Conservation (phyloP, 768 basidiomycete species). For the Roridomyces roridus region DNA sequence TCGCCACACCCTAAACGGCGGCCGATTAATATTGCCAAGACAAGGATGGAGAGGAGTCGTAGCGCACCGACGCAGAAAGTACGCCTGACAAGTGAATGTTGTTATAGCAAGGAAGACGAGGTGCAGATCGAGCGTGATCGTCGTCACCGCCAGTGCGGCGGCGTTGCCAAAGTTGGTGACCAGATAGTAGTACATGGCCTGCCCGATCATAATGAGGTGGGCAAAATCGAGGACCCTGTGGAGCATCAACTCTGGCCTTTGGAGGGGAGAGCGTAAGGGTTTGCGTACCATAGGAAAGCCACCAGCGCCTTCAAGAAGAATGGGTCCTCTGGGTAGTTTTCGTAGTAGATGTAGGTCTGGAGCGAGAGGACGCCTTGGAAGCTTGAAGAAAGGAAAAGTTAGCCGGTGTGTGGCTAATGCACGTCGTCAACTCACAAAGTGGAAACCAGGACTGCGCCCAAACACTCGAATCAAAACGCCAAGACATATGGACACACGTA, state of each 20-base stretch:
- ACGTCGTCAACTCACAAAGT: too few relatives aligned
- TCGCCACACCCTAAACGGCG: too few relatives aligned
- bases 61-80: conserved; percentile 1
- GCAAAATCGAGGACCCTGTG: conserved; percentile 1
- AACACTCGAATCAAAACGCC: too few relatives aligned
- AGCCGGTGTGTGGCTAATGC: too few relatives aligned
- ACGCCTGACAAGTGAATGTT: neutral
- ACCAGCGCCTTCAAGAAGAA: neutral
- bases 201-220: conserved; percentile 2
- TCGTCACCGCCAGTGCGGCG: neutral
- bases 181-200: conserved; percentile 3
- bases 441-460: too few relatives aligned
- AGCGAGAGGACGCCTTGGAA: conserved; percentile 9
- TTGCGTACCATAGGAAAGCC: neutral
- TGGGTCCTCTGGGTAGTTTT: neutral
- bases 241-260: neutral
- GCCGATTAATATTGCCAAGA: too few relatives aligned
- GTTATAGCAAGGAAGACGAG: neutral
- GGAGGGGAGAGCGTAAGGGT: neutral
- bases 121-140: neutral
- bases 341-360: conserved; percentile 5
- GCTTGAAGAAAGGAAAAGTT: too few relatives aligned
- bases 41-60: too few relatives aligned
- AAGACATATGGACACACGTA: too few relatives aligned
- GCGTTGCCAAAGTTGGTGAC: neutral